Evolutionary conservation across 371 early-diverging fungal species (phyloP).

Genomic region (Actinomortierella ambigua): DNA sequence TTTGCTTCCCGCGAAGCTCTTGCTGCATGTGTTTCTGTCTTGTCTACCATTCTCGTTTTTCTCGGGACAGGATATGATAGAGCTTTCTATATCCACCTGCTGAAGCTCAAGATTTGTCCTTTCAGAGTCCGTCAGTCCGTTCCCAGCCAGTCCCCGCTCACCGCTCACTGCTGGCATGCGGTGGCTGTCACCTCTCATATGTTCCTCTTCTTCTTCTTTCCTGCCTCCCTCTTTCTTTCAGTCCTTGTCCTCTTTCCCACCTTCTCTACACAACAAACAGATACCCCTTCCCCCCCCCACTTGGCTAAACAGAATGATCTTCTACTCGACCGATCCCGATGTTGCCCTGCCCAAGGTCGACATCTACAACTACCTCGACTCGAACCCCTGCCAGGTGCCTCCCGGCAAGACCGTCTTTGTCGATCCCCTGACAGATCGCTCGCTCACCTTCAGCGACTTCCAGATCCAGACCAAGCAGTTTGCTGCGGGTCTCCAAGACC

Average conservation of each 20-base stretch:
- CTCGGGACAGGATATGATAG: no score
- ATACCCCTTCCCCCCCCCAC: not conserved
- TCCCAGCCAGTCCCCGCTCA: no score
- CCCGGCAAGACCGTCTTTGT: constrained; percentile 56
- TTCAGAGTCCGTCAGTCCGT: no score
- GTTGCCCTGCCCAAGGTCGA: constrained; percentile 67
- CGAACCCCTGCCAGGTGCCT: constrained; percentile 42
- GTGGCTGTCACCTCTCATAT: no score
- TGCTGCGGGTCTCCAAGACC: constrained; percentile 73
- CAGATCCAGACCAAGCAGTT: constrained; percentile 59
- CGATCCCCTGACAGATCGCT: constrained; percentile 58
- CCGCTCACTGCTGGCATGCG: no score
- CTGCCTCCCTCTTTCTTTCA: constrained; percentile 5
- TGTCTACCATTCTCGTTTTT: no score
- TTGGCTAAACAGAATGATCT: constrained; percentile 41
- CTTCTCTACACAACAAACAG: no score
- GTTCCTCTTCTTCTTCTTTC: no score
- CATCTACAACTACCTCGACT: constrained; percentile 69
- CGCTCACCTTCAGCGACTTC: constrained; percentile 68
- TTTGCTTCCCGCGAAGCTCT: no score
- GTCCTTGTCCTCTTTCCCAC: constrained; percentile 1
- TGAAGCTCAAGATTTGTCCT: no score
- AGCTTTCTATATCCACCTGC: no score
- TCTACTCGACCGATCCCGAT: constrained; percentile 52
- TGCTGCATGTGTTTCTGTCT: no score